Base-by-base conservation (phyloP, 495 filamentous ascomycete species). In the Aspergillus baeticus region DNA sequence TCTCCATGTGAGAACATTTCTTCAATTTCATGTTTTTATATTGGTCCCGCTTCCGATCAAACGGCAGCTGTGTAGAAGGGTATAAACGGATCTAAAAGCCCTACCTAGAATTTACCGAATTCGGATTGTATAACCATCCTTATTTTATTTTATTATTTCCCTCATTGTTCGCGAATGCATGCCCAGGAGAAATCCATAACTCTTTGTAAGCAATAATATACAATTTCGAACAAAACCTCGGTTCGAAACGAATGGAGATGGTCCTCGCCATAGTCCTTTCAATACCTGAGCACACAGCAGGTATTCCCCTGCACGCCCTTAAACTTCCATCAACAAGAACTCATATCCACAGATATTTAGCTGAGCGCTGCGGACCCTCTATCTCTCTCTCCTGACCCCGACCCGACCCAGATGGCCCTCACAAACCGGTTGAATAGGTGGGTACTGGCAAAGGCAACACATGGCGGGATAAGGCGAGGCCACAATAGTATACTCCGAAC, bases 21-120 rank as follows among this genome's bases (percentile, higher is more conserved):
- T 47, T 57, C 48, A 38, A 57, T 63, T 57, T 23, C 35, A 55
- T 57, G 47, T 56, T 34, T 39, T 52, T 58, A 45, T 60, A 60
- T 60, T 60, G 44, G 22, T 55, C 51, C 36, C 29, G 3, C 18
- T 26, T 21, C 15, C 33, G n/a, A 33, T 50, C 8, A 14, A 21
- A 31, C 29, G 41, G 23, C n/a, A n/a, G n/a, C 6, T 7, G 43
- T 36, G 60, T 58, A 58, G 52, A 55, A 20, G 46, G 48, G 34
- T 37, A 51, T 31, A 57, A 50, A 51, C 15, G 37, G 17, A 26
- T 23, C 14, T 23, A 33, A 21, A 29, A n/a, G 36, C 22, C 13
- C 42, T 36, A 46, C 13, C 42, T 36, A 46, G 39, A 54, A 35
- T 26, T 35, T 11, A 36, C 34, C 47, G 37, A 41, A 37, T 23